Evolutionary conservation across 352 stramenopile genomes (phyloP).

Genomic region (Globisporangium heterothallicum): DNA sequence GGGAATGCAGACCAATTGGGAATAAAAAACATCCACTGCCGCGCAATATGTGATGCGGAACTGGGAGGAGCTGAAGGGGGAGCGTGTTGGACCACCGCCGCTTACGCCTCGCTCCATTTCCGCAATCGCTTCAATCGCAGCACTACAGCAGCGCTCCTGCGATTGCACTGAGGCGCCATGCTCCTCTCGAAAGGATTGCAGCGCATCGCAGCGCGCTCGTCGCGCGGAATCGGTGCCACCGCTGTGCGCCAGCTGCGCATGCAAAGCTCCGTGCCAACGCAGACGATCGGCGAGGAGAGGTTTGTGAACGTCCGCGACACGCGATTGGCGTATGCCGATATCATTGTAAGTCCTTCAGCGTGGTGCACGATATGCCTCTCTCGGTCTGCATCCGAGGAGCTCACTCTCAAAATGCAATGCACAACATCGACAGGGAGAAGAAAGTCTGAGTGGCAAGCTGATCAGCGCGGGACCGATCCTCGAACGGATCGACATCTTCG

Average conservation of each 20-base stretch:
- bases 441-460: slow-evolving; percentile 42
- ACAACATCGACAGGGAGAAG: slow-evolving; percentile 33
- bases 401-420: not conserved
- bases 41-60: too few relatives aligned
- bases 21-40: too few relatives aligned
- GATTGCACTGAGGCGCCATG: not conserved
- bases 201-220: not conserved
- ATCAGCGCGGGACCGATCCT: slow-evolving; percentile 47
- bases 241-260: slow-evolving; percentile 10
- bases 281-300: slow-evolving; percentile 22
- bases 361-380: not conserved
- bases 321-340: slow-evolving; percentile 50
- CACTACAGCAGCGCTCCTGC: too few relatives aligned
- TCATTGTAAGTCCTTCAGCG: slow-evolving; percentile 30
- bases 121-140: not conserved
- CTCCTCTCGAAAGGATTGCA: slow-evolving; percentile 8
- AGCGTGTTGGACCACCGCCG: too few relatives aligned
- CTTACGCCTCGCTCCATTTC: not conserved
- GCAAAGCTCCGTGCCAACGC: slow-evolving; percentile 24
- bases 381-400: too few relatives aligned
- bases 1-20: too few relatives aligned
- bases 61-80: too few relatives aligned
- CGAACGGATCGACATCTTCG: slow-evolving; percentile 58
- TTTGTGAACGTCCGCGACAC: slow-evolving; percentile 47
- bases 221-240: not conserved